Base-by-base conservation (phyloP, 257 asterid genomes). In the Capsicum chinense region DNA sequence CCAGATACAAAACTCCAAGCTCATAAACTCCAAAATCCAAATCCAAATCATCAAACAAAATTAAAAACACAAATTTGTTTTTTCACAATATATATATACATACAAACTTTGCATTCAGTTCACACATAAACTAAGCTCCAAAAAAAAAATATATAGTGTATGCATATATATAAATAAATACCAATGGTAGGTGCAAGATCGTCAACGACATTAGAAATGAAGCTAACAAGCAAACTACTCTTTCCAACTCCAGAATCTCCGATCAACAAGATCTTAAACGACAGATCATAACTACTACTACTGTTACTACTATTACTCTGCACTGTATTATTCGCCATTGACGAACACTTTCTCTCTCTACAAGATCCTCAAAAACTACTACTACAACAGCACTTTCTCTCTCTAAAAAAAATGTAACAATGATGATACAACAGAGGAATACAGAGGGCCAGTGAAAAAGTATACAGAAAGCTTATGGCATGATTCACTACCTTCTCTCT, bases 391-490 rank as follows among this genome's bases (percentile, higher is more conserved):
- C 35, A 80, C 60, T 76, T 76, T 52, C 81, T 52, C 47, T 21
- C 81, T 76, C 62, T 52, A 50, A 52, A 50, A 37, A 16, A 12
- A 50, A 13, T 16, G 60, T 56, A 73, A 73, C 80, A 48, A 59
- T 19, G 58, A 48, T 14, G 64, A 3, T 9, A 8, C 39, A 71
- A 17, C 33, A 50, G 54, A 70, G 76, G 21, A 84, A 13, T 64
- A 63, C 15, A 84, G 83, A 71, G 67, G 88, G 89, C 68, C 81
- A 56, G 26, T 87, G 35, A 88, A 87, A 44, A 88, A 80, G 86
- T 66, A 84, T 84, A 82, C 50, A 39, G 35, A 68, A 68, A n/a
- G 78, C 58, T 88, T 83, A 82, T 87, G 88, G 82, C 86, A 86
- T 80, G 84, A 85, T 83, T 44, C 84, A 33, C 70, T 52, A 4